Evolutionary conservation across 78 protist species (phyloP).

Genomic region (Dictyostelium intermedium): DNA sequence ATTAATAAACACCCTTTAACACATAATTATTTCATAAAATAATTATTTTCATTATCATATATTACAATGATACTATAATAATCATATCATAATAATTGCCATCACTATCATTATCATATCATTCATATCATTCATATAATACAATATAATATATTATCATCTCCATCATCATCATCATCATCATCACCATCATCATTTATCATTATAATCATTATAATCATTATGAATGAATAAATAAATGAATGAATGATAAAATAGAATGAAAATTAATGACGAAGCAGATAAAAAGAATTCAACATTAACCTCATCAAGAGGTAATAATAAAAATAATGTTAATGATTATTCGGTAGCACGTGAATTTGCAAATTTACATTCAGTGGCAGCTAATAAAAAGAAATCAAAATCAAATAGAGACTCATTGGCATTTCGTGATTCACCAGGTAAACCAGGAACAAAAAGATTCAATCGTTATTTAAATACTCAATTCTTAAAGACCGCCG

Average conservation of each 20-base stretch:
- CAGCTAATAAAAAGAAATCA: slow-evolving; percentile 6
- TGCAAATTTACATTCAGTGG: background rate
- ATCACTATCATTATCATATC: background rate
- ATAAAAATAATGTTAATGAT: background rate
- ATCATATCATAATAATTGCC: background rate
- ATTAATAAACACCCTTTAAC: background rate
- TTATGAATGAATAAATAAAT: background rate
- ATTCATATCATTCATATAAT: background rate
- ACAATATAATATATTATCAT: no score
- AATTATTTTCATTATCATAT: background rate
- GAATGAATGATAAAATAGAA: background rate
- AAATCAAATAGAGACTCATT: slow-evolving; percentile 40
- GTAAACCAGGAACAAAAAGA: slow-evolving; percentile 68
- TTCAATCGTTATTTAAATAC: slow-evolving; percentile 63
- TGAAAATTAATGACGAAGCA: slow-evolving; percentile 27
- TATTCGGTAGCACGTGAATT: background rate
- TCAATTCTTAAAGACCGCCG: slow-evolving; percentile 48
- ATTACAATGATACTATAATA: no score
- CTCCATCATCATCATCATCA: no score
- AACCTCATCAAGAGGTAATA: background rate
- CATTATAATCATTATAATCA: no score
- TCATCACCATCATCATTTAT: no score
- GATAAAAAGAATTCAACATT: slow-evolving; percentile 7
- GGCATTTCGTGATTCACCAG: slow-evolving; percentile 63
- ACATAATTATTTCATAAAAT: background rate